These are phyloP conservation scores for Paracoccidioides brasiliensis DNA, from an alignment of 2,329 filamentous ascomycete genomes.

Conservation along the genomic window DNA sequence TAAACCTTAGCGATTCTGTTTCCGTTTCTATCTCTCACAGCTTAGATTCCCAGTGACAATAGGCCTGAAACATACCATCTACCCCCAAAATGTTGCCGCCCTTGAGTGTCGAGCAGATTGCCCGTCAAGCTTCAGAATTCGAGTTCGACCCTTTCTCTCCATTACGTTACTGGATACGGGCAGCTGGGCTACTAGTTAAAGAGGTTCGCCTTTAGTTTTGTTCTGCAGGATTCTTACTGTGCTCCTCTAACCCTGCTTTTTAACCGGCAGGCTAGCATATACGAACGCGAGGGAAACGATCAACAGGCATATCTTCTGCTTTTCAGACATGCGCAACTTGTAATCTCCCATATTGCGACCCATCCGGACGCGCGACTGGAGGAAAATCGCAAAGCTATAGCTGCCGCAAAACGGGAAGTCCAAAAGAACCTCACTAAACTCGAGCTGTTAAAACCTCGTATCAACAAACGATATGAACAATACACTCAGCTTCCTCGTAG, in stretches of 20 bases:
- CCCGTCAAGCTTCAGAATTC: constrained; percentile 62
- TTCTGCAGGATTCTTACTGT: not conserved
- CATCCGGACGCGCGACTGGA: constrained; percentile 64
- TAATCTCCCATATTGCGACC: constrained; percentile 57
- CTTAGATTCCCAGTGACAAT: not conserved
- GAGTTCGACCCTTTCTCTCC: constrained; percentile 66
- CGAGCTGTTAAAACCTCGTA: constrained; percentile 65
- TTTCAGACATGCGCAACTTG: constrained; percentile 78
- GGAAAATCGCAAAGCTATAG: constrained; percentile 42
- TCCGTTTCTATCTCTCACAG: not conserved
- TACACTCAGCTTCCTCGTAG: constrained; percentile 45
- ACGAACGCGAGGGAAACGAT: constrained; percentile 72
- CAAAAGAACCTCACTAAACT: constrained; percentile 54
- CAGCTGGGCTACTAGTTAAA: constrained; percentile 64
- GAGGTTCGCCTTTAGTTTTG: constrained; percentile 46
- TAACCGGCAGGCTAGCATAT: constrained; percentile 57
- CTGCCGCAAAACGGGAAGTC: constrained; percentile 48
- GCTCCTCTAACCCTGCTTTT: not conserved
- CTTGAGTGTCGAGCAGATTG: constrained; percentile 63
- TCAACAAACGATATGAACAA: constrained; percentile 56
- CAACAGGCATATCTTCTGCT: constrained; percentile 81
- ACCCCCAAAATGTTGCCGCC: constrained; percentile 35
- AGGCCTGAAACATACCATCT: not conserved
- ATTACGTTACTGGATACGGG: constrained; percentile 68
- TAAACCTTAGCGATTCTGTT: not conserved